Base-by-base conservation (phyloP, 108 stramenopile species). In the Tribonema minus region DNA sequence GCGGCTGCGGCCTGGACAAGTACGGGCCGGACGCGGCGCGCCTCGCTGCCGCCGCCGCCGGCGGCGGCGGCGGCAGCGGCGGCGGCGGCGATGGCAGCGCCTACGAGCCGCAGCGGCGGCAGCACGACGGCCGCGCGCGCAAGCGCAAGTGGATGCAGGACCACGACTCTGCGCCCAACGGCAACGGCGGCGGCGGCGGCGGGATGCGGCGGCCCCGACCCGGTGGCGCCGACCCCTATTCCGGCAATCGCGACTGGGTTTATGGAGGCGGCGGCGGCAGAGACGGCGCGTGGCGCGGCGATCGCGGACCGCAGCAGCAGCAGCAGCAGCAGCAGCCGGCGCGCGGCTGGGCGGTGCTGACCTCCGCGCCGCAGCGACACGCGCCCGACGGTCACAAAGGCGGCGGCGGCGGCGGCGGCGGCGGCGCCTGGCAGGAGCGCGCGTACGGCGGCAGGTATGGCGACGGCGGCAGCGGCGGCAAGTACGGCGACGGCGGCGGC, bases 341-440 rank as follows among this genome's bases (percentile, higher is more conserved):
- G 41, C 41, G 41, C 41, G 1, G 41, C 23, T 12, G 41, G 20
- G 20, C 2, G 41, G 23, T 20, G 41, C 20, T 23, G 41, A 46
- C 3, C 12, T 46, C 20, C 12, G 12, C 3, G 41, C 20, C 3
- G 12, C 23, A 20, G 23, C 41, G 41, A 12, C 41, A 20, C 41
- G 20, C 3, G 41, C 41, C 23, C 20, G 41, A 23, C 41, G 20
- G 32, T 23, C 29, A 33, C 34, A 23, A 33, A 31, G n/a, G 63
- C 63, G 63, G 63, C 20, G 63, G 63, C 33, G 23, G 65, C 26
- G 37, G 37, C 25, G 35, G 2, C 37, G 65, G 0, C 0, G 65
- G 25, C 37, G 37, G 65, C n/a, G 68, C 68, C 2, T 25, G 58
- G 58, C 54, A 35, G 31, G 68, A 69, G 4, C 68, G 58, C n/a